A percentile compares a stretch with the other conserved stretches of the same genome.
Conservation (phyloP, 192 early-diverging fungal genomes). For the Coemansia sp. region DNA sequence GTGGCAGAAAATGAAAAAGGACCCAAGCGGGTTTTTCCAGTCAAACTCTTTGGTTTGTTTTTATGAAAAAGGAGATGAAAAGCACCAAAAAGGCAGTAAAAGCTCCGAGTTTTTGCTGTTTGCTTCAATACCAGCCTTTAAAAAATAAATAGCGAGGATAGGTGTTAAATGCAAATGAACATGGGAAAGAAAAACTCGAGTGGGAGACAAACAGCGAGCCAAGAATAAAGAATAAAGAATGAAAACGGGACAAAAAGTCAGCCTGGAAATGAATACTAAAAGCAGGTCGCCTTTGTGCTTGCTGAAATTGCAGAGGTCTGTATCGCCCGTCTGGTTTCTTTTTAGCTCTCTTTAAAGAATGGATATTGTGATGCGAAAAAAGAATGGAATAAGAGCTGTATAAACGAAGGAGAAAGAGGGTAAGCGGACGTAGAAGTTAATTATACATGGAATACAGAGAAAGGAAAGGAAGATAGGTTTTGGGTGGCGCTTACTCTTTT, state of each 20-base stretch:
- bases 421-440: too few species aligned
- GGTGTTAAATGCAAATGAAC: not conserved
- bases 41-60: not conserved
- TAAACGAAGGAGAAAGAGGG: not conserved
- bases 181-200: not conserved
- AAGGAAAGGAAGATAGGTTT: not conserved
- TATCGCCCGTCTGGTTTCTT: not conserved
- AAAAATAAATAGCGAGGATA: not conserved
- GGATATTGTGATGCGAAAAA: not conserved
- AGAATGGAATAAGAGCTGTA: not conserved
- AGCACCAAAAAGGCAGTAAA: not conserved
- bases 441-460: not conserved
- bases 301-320: not conserved
- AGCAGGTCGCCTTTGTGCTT: not conserved
- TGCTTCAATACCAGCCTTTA: not conserved
- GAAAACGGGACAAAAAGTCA: not conserved
- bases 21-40: not conserved
- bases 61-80: not conserved
- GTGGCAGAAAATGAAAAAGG: not conserved
- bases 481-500: constrained; percentile 2
- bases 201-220: not conserved
- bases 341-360: not conserved
- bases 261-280: not conserved
- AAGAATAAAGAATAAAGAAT: not conserved
- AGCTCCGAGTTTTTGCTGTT: not conserved